Evolutionary conservation across 2,329 filamentous ascomycete species (phyloP), one percentile per base, ranked within the genome.

Genomic region (Didymella pomorum): DNA sequence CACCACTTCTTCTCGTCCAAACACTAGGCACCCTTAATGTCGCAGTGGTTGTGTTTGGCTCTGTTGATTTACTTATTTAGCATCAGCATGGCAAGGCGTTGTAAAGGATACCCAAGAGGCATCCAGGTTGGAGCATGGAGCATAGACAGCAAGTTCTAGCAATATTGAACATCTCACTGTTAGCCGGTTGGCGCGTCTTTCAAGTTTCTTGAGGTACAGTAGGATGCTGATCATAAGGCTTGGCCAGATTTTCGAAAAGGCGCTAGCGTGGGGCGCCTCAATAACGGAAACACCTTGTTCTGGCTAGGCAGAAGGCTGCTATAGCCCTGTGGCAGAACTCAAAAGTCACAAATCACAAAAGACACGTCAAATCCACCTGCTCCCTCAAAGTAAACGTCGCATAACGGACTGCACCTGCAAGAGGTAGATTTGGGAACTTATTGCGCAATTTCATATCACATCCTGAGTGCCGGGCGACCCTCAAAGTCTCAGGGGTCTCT

Each of bases 1-100:
- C 81, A 84, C 69, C 82, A 84, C 66, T 84, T 85, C 70, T 86
- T 85, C 70, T 76, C 71, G 23, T 76, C 73, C 4, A 70, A 70
- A 51, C 68, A 69, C 60, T 70, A 66, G 58, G 37, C 33, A 52
- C 37, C 53, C 48, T 52, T 49, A 42, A 50, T 45, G 39, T 16
- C 45, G 33, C 35, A 28, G 33, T 58, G 33, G n/a, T 8, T 35
- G 42, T 5, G 37, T n/a, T 42, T 41, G 14, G 41, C 12, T 26
- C n/a, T 7, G 39, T 53, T 51, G 33, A 21, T 35, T 54, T 42
- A 14, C 14, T 28, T 26, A 21, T 46, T 54, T 46, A 46, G 51
- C 51, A 59, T 59, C 49, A 51, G 56, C 56, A 59, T 59, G 46
- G 56, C 51, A 59, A n/a, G 48, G 44, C 41, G 46, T 59, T 54